Percentiles rank a stretch among this genome's conserved stretches.
Evolutionary conservation across 495 filamentous ascomycete genomes (phyloP).

Genomic region (Hypomontagnella submonticulosa): DNA sequence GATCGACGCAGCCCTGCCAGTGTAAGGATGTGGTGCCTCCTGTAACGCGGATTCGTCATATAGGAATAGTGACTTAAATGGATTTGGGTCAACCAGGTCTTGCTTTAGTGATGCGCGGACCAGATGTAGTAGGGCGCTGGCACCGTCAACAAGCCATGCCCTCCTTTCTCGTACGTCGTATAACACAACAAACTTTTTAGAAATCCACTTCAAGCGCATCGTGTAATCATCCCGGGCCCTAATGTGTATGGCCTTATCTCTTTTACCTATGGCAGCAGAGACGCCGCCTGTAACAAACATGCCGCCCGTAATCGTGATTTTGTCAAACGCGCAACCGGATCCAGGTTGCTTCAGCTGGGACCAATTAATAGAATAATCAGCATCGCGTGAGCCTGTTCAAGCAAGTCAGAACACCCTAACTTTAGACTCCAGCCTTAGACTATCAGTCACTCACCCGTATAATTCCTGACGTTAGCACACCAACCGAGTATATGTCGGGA

Average conservation of each 20-base stretch:
- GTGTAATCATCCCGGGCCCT: slow-evolving; percentile 22
- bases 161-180: slow-evolving; percentile 49
- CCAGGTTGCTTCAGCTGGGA: background rate
- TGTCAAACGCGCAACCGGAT: slow-evolving; percentile 18
- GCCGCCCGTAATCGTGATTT: slow-evolving; percentile 35
- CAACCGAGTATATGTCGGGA: slow-evolving; percentile 1
- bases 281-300: slow-evolving; percentile 33
- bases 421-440: background rate
- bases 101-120: slow-evolving; percentile 39
- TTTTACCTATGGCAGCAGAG: slow-evolving; percentile 26
- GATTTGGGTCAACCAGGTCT: background rate
- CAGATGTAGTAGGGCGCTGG: slow-evolving; percentile 48
- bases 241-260: slow-evolving; percentile 31
- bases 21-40: background rate
- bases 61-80: slow-evolving; percentile 15
- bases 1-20: slow-evolving; percentile 25
- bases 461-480: background rate
- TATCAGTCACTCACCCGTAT: background rate
- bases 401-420: background rate
- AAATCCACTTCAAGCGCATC: slow-evolving; percentile 35
- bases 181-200: slow-evolving; percentile 27
- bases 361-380: background rate
- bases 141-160: slow-evolving; percentile 51
- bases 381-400: background rate
- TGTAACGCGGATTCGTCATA: background rate